phyloP scores from a whole-genome alignment of 148 eudicot species.

The Cornus suecica region DNA sequence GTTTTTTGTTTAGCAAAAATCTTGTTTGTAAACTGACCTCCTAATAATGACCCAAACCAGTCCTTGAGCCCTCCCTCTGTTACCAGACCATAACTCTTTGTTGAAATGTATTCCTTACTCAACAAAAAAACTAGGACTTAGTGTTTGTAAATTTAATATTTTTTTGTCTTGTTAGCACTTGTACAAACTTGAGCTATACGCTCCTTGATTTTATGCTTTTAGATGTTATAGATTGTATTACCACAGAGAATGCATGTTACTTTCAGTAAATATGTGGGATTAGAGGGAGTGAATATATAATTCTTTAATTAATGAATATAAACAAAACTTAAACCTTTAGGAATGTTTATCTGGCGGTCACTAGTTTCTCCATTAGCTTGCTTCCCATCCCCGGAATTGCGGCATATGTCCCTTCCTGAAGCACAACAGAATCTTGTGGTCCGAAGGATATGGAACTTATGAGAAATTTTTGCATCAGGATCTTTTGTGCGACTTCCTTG shows the following conservation, averaged over 20 bases:
- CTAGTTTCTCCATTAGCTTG: conserved; percentile 51
- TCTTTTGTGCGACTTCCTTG: conserved; percentile 46
- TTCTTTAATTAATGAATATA: no score
- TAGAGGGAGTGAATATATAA: not conserved
- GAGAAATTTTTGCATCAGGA: conserved; percentile 48
- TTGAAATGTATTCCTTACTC: no score
- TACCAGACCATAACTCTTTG: no score
- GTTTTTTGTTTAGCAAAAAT: no score
- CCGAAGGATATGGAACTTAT: conserved; percentile 68
- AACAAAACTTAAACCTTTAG: conserved; percentile 53
- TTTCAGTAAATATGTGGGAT: not conserved
- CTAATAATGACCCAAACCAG: no score
- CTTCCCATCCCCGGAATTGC: conserved; percentile 56
- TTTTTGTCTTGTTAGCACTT: not conserved
- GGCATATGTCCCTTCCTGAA: conserved; percentile 60
- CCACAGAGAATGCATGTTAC: not conserved
- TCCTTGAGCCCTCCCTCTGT: no score
- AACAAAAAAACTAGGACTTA: no score
- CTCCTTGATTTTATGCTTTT: not conserved
- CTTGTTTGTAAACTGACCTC: no score
- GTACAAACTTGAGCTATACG: not conserved
- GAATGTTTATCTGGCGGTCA: conserved; percentile 57
- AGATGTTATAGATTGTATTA: not conserved
- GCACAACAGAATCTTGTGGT: conserved; percentile 77
- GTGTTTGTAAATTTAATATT: not conserved